Evolutionary conservation across 2,329 filamentous ascomycete species (phyloP), one percentile per base, ranked within the genome.

Genomic region (Colletotrichum trifolii): DNA sequence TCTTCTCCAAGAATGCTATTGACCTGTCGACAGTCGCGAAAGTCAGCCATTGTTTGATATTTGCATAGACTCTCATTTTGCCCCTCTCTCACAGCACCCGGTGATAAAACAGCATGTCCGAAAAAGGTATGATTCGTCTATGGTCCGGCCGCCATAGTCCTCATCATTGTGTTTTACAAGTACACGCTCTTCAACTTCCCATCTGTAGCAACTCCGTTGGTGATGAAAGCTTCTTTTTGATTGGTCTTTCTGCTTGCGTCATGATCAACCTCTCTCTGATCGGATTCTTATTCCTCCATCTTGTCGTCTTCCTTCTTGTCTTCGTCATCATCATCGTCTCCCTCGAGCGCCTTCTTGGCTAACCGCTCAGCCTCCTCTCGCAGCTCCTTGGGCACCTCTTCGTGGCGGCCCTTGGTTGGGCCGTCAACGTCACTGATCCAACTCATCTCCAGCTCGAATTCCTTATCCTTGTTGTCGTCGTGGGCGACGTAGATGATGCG

Each of bases 391-490:
- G 96, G 96, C 64, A 99, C 96, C 80, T 97, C 93, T 79, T 95
- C 87, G 76, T 99, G 96, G 73, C 90, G 89, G 68, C 96, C 96
- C 83, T 96, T 95, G 68, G 94, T 98, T 40, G 94, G 94, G 6
- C 94, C 95, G 70, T 92, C 88, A 52, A 89, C 80, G 57, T 86
- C 88, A 79, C 94, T 97, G 78, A 98, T 92, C 96, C 96, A 99
- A 65, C 93, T 97, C 94, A 99, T 96, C 84, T 99, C 96, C 66
- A 99, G 85, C 88, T 99, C 96, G 75, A 98, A 99, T 70, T 98
- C 96, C 85, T 99, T 99, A 82, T 98, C 96, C 84, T 98, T 98
- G 85, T 95, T 98, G 79, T 99, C 96, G 79, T 98, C 96, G 77
- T 99, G 96, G 53, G 95, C 94, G 66, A 97, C 89, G 78, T 97